Evolutionary conservation across 371 early-diverging fungal species (phyloP).

Genomic region (Fennellomyces sp.): DNA sequence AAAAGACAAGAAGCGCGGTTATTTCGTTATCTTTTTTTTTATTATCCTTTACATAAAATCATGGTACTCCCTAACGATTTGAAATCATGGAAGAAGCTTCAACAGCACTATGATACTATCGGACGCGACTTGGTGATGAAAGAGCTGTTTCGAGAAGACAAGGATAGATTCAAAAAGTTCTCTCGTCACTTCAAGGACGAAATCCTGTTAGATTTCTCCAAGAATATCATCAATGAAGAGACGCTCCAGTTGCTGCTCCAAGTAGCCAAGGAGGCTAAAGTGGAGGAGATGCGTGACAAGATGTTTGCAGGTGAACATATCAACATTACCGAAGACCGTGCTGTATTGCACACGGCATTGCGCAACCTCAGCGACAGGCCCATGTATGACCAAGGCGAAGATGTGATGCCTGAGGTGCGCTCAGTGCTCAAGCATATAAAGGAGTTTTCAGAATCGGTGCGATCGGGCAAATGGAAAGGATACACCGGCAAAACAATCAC

Average conservation of each 20-base stretch:
- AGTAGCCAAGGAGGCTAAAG: constrained; percentile 84
- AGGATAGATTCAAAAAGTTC: constrained; percentile 77
- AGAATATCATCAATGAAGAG: constrained; percentile 86
- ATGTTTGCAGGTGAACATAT: constrained; percentile 96
- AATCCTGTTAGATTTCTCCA: constrained; percentile 92
- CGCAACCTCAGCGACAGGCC: constrained; percentile 85
- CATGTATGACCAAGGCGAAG: constrained; percentile 82
- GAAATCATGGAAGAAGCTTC: constrained; percentile 81
- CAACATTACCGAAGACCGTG: constrained; percentile 97
- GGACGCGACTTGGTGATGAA: constrained; percentile 79
- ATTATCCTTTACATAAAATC: not conserved
- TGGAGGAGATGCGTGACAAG: constrained; percentile 83
- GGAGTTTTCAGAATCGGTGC: constrained; percentile 80
- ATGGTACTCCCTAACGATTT: constrained; percentile 80
- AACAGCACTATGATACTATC: constrained; percentile 79
- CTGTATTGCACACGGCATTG: constrained; percentile 96
- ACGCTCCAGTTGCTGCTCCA: constrained; percentile 78
- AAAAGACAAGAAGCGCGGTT: not conserved
- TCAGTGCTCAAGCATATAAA: constrained; percentile 94
- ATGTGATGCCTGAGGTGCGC: constrained; percentile 94
- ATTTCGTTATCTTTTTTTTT: not conserved
- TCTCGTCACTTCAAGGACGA: constrained; percentile 73
- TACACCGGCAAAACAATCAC: constrained; percentile 94
- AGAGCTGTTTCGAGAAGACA: constrained; percentile 76
- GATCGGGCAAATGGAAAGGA: constrained; percentile 92